Evolutionary conservation across 176 grass and related monocot species (phyloP).

Genomic region (Aegilops tauschii): DNA sequence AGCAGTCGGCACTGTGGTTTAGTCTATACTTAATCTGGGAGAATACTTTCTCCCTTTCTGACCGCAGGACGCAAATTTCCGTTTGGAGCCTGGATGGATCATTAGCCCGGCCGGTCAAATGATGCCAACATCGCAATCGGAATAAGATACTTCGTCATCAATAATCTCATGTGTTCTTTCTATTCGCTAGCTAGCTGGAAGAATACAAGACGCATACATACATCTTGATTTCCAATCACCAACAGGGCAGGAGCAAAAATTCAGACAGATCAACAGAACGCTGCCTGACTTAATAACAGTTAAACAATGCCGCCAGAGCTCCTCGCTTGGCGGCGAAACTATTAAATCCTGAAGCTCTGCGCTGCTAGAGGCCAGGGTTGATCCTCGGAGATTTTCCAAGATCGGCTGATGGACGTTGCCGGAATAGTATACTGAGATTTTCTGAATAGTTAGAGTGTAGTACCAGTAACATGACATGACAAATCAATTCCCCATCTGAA

Average conservation of each 20-base stretch:
- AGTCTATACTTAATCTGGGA: background rate
- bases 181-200: background rate
- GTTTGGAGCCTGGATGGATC: background rate
- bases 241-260: background rate
- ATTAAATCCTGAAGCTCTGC: conserved; percentile 6
- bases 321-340: background rate
- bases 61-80: background rate
- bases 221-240: background rate
- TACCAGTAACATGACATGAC: background rate
- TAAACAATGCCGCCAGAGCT: background rate
- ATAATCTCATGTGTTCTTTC: background rate
- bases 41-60: background rate
- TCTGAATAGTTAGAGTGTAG: background rate
- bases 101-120: conserved; percentile 19
- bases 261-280: background rate
- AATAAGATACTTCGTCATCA: background rate
- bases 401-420: conserved; percentile 16
- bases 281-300: background rate
- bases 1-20: background rate
- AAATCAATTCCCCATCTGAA: conserved; percentile 29
- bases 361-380: conserved; percentile 2
- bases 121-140: background rate
- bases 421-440: background rate
- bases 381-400: background rate
- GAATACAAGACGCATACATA: conserved; percentile 16